These are phyloP conservation scores for Ophiosphaerella narmari DNA, from an alignment of 2,329 filamentous ascomycete genomes.

Conservation along the genomic window DNA sequence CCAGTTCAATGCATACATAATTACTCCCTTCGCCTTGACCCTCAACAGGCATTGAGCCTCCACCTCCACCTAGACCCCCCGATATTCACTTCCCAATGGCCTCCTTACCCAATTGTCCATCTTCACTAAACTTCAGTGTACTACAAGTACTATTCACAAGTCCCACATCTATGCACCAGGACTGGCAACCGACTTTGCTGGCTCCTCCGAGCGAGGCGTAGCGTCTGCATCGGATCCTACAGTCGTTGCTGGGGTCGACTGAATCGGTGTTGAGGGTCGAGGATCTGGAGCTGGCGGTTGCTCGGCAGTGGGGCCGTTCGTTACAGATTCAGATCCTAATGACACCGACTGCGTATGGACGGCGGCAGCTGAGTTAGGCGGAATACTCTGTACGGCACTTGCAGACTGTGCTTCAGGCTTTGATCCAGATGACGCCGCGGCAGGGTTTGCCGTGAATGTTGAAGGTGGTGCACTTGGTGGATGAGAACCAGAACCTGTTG, in stretches of 20 bases:
- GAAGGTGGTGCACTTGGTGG: constrained; percentile 5
- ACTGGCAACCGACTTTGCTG: background rate
- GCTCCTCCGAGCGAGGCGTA: background rate
- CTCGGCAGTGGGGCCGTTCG: background rate
- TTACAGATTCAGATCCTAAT: background rate
- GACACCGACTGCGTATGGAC: background rate
- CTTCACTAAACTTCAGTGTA: background rate
- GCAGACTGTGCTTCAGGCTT: background rate
- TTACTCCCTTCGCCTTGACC: background rate
- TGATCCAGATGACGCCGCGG: background rate
- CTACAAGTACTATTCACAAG: background rate
- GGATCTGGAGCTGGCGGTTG: background rate
- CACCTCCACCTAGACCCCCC: background rate
- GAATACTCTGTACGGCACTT: background rate
- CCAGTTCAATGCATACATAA: constrained; percentile 6
- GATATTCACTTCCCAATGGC: background rate
- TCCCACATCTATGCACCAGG: background rate
- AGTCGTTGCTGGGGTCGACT: background rate
- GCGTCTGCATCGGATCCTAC: background rate
- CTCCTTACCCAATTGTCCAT: background rate
- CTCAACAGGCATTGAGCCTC: background rate
- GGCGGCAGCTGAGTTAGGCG: background rate
- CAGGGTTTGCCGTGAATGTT: constrained; percentile 2
- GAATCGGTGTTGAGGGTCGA: constrained; percentile 13
- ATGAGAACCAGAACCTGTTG: constrained; percentile 12